Percentiles rank a stretch among this genome's conserved stretches.
Conservation (phyloP, 2,329 filamentous ascomycete genomes). For the Cladosporium sp. region DNA sequence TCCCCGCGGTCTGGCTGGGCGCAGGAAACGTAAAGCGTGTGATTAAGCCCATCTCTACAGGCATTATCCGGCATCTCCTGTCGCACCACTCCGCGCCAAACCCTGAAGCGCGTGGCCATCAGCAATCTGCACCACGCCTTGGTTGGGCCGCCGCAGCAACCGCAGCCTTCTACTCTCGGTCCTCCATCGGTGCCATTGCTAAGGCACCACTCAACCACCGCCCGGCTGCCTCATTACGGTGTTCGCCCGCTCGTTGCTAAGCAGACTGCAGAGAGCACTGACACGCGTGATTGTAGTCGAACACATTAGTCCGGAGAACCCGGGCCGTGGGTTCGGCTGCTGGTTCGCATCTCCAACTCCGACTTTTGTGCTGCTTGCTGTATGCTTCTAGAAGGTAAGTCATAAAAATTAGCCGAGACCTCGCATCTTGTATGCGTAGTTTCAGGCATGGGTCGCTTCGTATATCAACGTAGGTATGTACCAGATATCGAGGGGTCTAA, state of each 20-base stretch:
- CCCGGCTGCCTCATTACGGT: neutral
- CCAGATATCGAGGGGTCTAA: no score
- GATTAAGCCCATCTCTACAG: conserved; percentile 1
- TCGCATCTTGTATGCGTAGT: no score
- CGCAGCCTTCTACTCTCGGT: conserved; percentile 4
- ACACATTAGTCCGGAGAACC: neutral
- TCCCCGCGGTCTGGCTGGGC: neutral
- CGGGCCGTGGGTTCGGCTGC: neutral
- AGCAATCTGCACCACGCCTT: neutral
- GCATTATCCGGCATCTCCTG: neutral
- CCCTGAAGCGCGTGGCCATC: neutral
- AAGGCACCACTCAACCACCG: neutral
- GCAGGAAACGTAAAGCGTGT: conserved; percentile 6
- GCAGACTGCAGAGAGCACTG: neutral
- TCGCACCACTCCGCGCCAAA: neutral
- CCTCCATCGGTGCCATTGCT: conserved; percentile 9
- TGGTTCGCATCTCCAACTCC: neutral
- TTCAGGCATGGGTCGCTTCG: no score
- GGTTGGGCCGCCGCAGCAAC: conserved; percentile 12
- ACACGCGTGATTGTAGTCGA: neutral
- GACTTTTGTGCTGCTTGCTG: neutral
- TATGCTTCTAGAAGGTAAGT: neutral
- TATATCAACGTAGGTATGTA: no score
- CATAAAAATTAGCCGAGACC: no score
- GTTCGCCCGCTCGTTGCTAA: neutral